Conservation (phyloP, 768 basidiomycete species). For the Russula brevipes region DNA sequence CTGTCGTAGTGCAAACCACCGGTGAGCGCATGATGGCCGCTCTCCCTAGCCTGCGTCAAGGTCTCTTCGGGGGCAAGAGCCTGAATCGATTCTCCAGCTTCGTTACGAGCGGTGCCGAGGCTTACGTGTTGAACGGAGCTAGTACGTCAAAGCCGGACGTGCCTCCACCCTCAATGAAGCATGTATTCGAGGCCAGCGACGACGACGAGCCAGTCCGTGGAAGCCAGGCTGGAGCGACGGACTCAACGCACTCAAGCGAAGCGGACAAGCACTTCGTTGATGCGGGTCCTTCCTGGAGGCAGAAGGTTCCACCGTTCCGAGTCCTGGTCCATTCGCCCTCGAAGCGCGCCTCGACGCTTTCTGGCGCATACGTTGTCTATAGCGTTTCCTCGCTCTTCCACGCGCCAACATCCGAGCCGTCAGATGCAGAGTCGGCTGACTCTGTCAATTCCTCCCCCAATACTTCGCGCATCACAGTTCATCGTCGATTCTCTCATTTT, state of each 20-base stretch:
- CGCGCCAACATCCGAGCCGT: constrained; percentile 27
- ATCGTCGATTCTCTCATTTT: constrained; percentile 83
- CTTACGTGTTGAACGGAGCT: constrained; percentile 69
- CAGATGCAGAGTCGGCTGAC: constrained; percentile 25
- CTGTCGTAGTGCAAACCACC: constrained; percentile 59
- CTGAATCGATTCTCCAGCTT: constrained; percentile 84
- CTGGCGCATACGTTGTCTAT: constrained; percentile 72
- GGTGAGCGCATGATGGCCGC: constrained; percentile 50
- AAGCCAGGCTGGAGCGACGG: constrained; percentile 26
- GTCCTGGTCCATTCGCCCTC: constrained; percentile 76
- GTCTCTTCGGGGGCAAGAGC: constrained; percentile 69
- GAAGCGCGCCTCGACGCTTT: constrained; percentile 61
- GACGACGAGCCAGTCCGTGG: constrained; percentile 38
- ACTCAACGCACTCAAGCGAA: constrained; percentile 34
- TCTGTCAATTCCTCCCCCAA: constrained; percentile 31
- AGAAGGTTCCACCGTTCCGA: constrained; percentile 65
- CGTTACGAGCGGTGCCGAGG: constrained; percentile 81
- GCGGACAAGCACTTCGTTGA: constrained; percentile 70
- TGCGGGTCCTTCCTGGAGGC: constrained; percentile 64
- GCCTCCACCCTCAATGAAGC: constrained; percentile 25
- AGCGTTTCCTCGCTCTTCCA: constrained; percentile 70
- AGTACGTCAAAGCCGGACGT: constrained; percentile 29
- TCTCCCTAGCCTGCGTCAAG: constrained; percentile 67
- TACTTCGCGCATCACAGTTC: constrained; percentile 61
- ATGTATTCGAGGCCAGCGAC: constrained; percentile 27